Conservation (phyloP, 2,329 filamentous ascomycete genomes). For the Ophiostoma himal-ulmi region DNA sequence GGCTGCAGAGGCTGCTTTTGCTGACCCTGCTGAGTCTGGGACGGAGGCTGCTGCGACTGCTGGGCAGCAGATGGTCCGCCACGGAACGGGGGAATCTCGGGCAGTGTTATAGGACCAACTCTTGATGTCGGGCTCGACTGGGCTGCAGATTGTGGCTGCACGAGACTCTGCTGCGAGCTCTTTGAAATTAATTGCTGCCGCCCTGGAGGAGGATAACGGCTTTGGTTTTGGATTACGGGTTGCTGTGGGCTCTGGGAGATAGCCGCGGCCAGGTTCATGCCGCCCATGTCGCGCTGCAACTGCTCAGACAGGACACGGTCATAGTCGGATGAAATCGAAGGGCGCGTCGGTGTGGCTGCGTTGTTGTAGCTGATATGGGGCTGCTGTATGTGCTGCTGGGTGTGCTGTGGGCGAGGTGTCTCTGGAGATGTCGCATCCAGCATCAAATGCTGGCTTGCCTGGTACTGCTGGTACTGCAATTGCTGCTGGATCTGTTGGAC, state of each 20-base stretch:
- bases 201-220: slow-evolving; percentile 20
- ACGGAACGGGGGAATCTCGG: slow-evolving; percentile 53
- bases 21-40: slow-evolving; percentile 22
- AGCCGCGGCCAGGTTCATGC: slow-evolving; percentile 45
- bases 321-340: slow-evolving; percentile 51
- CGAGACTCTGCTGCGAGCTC: slow-evolving; percentile 35
- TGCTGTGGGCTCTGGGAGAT: slow-evolving; percentile 26
- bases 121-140: slow-evolving; percentile 36
- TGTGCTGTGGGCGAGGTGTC: slow-evolving; percentile 26
- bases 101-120: slow-evolving; percentile 40
- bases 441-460: slow-evolving; percentile 27
- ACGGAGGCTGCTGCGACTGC: slow-evolving; percentile 23
- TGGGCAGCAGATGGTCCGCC: slow-evolving; percentile 33
- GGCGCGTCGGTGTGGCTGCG: slow-evolving; percentile 31
- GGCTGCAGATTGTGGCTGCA: slow-evolving; percentile 24
- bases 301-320: slow-evolving; percentile 57
- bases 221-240: slow-evolving; percentile 4
- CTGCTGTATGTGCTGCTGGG: slow-evolving; percentile 28
- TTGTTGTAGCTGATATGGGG: slow-evolving; percentile 35
- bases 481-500: slow-evolving; percentile 23
- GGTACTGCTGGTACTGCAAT: slow-evolving; percentile 19
- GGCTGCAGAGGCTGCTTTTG: slow-evolving; percentile 29
- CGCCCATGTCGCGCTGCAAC: slow-evolving; percentile 56
- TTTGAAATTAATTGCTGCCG: slow-evolving; percentile 28
- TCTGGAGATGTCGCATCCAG: slow-evolving; percentile 35